A percentile compares a stretch with the other conserved stretches of the same genome.
phyloP scores from a whole-genome alignment of 129 eudicot species.

The Solidago caesia region DNA sequence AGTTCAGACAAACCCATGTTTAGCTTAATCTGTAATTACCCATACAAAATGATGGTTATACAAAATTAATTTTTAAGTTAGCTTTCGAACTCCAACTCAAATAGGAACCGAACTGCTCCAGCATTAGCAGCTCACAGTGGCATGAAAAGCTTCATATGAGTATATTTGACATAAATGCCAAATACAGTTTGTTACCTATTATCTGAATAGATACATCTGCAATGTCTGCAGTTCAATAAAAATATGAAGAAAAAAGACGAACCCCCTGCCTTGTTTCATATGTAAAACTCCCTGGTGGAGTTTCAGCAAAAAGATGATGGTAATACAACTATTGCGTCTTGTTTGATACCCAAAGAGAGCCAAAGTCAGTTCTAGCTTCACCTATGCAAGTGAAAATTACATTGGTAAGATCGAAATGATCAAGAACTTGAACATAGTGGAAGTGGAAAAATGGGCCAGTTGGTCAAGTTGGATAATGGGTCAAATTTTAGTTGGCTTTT shows the following conservation, averaged over 20 bases:
- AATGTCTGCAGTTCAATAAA: conserved; percentile 1
- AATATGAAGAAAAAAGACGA: not conserved
- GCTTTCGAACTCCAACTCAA: too few species aligned
- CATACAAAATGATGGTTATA: too few species aligned
- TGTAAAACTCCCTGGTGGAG: not conserved
- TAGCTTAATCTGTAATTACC: too few species aligned
- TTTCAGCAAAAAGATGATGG: conserved; percentile 5
- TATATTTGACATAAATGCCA: not conserved
- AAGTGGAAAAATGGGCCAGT: not conserved
- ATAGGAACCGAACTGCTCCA: too few species aligned
- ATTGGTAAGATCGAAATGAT: not conserved
- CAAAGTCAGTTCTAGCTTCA: too few species aligned
- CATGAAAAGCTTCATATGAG: not conserved
- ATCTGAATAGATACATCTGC: conserved; percentile 15
- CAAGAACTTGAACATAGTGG: not conserved
- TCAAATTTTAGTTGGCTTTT: not conserved
- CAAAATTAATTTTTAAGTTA: too few species aligned
- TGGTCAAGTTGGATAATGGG: not conserved
- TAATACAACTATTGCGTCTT: too few species aligned
- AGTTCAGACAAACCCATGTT: too few species aligned
- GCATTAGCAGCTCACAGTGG: too few species aligned
- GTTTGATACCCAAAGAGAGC: too few species aligned
- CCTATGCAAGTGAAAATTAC: too few species aligned
- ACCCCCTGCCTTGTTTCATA: not conserved
- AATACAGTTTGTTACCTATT: conserved; percentile 12